phyloP scores from a whole-genome alignment of 176 grass and related monocot genomes.

The Tuctoria greenei region DNA sequence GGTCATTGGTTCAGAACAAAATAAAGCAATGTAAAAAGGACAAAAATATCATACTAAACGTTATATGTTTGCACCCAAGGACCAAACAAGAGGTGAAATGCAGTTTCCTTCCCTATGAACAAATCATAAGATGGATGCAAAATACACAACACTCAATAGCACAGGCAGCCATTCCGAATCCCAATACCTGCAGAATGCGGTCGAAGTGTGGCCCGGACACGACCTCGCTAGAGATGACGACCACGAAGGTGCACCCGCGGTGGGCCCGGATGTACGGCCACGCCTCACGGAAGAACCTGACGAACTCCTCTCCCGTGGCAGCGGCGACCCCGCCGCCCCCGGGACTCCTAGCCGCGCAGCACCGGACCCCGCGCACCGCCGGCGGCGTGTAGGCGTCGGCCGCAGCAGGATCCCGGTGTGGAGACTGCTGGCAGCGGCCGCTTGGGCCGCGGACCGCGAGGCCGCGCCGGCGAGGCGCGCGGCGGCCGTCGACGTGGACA shows the following conservation, averaged over 20 bases:
- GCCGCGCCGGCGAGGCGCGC: slow-evolving; percentile 25
- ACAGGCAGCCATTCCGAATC: neutral
- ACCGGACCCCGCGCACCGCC: slow-evolving; percentile 27
- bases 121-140: neutral
- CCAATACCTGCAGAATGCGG: slow-evolving; percentile 68
- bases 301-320: slow-evolving; percentile 51
- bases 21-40: neutral
- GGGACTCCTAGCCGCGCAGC: slow-evolving; percentile 29
- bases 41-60: neutral
- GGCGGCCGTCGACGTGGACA: slow-evolving; percentile 29
- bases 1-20: neutral
- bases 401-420: neutral
- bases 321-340: neutral
- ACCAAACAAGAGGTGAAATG: neutral
- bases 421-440: neutral
- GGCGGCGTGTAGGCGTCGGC: neutral
- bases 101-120: neutral
- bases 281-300: slow-evolving; percentile 75
- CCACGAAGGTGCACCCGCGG: slow-evolving; percentile 78
- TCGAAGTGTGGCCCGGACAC: slow-evolving; percentile 63
- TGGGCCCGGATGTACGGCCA: slow-evolving; percentile 89
- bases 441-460: neutral
- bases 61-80: neutral
- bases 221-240: slow-evolving; percentile 82
- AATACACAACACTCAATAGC: neutral